phyloP scores from a whole-genome alignment of 345 rosid species.

The Rubroshorea leprosula region DNA sequence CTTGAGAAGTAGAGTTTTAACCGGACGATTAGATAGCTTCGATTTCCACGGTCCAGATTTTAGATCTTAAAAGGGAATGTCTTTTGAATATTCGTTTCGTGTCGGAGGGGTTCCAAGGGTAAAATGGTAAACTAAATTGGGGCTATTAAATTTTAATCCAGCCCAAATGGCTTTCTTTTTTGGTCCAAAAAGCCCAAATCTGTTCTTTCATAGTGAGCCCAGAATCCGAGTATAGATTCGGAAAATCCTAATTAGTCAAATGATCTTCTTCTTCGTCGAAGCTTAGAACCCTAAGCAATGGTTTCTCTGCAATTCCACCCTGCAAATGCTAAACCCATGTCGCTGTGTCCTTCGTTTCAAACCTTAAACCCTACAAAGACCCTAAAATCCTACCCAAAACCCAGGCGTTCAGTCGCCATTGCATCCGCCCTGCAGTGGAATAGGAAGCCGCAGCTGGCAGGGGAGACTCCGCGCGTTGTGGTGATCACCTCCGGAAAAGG shows the following conservation, averaged over 20 bases:
- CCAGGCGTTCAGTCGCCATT: conserved; percentile 18
- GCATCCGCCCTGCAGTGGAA: conserved; percentile 84
- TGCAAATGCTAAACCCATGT: neutral
- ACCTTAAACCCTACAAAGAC: neutral
- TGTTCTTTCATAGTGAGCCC: neutral
- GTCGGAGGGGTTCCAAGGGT: neutral
- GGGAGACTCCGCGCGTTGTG: conserved; percentile 91
- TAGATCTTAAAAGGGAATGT: neutral
- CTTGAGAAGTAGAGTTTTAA: neutral
- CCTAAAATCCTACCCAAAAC: conserved; percentile 13
- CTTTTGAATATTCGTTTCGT: too few species aligned
- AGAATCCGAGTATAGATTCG: neutral
- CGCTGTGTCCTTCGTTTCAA: neutral
- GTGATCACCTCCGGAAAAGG: conserved; percentile 98
- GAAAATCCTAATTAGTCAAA: neutral
- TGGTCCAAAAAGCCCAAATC: neutral
- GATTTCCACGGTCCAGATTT: neutral
- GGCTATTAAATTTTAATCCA: too few species aligned
- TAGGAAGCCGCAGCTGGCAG: conserved; percentile 84
- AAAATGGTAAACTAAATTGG: too few species aligned
- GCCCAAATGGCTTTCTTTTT: too few species aligned
- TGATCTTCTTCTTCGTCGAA: neutral
- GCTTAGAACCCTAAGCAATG: neutral
- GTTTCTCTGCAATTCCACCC: neutral
- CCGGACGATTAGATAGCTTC: neutral